Base-by-base conservation (phyloP, 345 rosid genomes). In the Populus pruinosa region DNA sequence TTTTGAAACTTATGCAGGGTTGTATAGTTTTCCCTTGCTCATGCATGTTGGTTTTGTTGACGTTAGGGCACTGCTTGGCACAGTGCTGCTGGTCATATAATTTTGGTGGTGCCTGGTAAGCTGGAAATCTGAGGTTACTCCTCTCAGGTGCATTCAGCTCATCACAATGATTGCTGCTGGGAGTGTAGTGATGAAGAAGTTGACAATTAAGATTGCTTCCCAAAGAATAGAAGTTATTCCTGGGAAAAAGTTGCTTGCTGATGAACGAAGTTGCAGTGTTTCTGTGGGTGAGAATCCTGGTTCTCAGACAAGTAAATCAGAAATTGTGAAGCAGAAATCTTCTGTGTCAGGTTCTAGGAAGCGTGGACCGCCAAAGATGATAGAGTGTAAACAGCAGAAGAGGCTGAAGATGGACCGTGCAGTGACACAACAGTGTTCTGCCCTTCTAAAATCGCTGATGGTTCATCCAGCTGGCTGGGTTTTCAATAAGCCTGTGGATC, bases 401-500 rank as follows among this genome's bases (percentile, higher is more conserved):
- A 91, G 83, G 86, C 82, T 16, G 83, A 91, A 82, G 80, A 80
- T 93, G 81, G 91, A 92, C 43, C 86, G 91, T 25, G 59, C 64
- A 47, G 71, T 78, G 72, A 81, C 83, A 44, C 86, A 83, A 18
- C 90, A 90, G 80, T 95, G 98, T 80, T 73, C 86, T 20, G 6
- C 77, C 21, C 61, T 93, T 78, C 69, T 95, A 66, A 88, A 81
- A 50, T 74, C 69, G 6, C 68, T 95, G 79, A 83, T 81, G 71
- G 69, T 59, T 13, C 87, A 87, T 80, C 79, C 79, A 25, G 75
- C 71, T 77, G 94, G 91, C 18, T 90, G 93, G 90, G 75, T 84
- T 71, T 95, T 95, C 81, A 72, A 20, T 10, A 69, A 75, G 29
- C 97, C 99, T 1, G 99, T 95, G 72, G 98, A 95, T 89, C 97